Percentiles rank a stretch among this genome's conserved stretches.
phyloP scores from a whole-genome alignment of 2,329 filamentous ascomycete genomes.

The Mycogone perniciosa region DNA sequence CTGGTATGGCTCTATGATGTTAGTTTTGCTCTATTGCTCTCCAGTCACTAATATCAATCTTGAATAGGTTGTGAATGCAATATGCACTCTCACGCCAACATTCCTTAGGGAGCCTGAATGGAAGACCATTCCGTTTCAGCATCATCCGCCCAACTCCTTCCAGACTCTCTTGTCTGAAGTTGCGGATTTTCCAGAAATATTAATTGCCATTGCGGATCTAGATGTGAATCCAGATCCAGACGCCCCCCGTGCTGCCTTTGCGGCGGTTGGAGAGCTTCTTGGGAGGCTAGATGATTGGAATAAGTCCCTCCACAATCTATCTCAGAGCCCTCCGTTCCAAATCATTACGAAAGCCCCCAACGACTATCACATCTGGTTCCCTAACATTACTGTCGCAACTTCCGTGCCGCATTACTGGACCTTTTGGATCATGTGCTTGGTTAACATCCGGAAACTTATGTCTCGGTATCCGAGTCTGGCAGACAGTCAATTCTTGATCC shows the following conservation, averaged over 20 bases:
- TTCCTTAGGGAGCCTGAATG: conserved; percentile 27
- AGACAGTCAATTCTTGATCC: not conserved
- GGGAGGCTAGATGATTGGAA: not conserved
- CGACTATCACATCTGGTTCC: conserved; percentile 22
- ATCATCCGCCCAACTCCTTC: conserved; percentile 21
- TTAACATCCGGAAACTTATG: conserved; percentile 19
- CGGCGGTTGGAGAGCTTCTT: not conserved
- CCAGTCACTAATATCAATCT: not conserved
- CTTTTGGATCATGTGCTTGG: conserved; percentile 30
- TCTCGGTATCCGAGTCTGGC: conserved; percentile 1
- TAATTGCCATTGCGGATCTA: conserved; percentile 18
- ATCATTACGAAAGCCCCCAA: not conserved
- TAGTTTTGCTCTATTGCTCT: not conserved
- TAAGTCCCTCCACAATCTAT: not conserved
- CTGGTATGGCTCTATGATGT: conserved; percentile 23
- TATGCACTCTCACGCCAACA: conserved; percentile 22
- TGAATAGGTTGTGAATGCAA: conserved; percentile 24
- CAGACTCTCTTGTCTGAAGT: conserved; percentile 27
- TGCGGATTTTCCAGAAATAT: conserved; percentile 23
- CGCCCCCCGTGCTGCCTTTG: not conserved
- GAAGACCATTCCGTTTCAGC: conserved; percentile 26
- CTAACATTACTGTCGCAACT: conserved; percentile 31
- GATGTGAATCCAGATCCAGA: not conserved
- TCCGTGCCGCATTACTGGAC: conserved; percentile 32
- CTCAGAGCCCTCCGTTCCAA: conserved; percentile 7